Conservation (phyloP, 2,329 filamentous ascomycete species). For the Fusarium devonianum region DNA sequence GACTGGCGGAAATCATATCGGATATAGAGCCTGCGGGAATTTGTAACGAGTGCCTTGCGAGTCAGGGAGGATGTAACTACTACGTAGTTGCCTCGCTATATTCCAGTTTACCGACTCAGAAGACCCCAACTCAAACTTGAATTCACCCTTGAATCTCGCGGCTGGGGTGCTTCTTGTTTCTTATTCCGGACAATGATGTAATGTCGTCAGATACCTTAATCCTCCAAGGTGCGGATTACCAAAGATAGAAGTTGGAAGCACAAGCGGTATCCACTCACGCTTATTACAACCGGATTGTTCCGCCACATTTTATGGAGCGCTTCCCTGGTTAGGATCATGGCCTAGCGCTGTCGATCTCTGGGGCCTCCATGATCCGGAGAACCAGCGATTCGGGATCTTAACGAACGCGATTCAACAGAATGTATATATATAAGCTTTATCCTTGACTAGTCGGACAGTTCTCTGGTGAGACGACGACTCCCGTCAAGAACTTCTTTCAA, state of each 20-base stretch:
- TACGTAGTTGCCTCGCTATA: too few species aligned
- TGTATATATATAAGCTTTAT: background rate
- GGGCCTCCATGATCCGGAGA: slow-evolving; percentile 3
- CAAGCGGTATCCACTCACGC: background rate
- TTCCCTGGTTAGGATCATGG: background rate
- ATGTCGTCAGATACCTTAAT: background rate
- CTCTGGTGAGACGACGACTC: background rate
- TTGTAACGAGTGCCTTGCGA: too few species aligned
- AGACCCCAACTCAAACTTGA: too few species aligned
- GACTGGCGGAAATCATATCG: too few species aligned
- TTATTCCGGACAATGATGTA: slow-evolving; percentile 1
- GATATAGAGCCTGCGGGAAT: too few species aligned
- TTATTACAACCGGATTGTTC: background rate
- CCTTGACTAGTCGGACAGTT: background rate
- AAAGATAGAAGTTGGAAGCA: background rate
- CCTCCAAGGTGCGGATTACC: background rate
- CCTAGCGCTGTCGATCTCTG: slow-evolving; percentile 3
- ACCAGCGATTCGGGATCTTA: background rate
- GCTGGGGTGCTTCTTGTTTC: slow-evolving; percentile 1
- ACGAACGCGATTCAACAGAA: too few species aligned
- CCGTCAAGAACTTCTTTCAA: too few species aligned
- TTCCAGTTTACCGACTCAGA: too few species aligned
- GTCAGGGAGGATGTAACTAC: too few species aligned
- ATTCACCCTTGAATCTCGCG: background rate
- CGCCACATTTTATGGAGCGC: too few species aligned